Conservation (phyloP, 331 rosid genomes). For the Acacia pycnantha region DNA sequence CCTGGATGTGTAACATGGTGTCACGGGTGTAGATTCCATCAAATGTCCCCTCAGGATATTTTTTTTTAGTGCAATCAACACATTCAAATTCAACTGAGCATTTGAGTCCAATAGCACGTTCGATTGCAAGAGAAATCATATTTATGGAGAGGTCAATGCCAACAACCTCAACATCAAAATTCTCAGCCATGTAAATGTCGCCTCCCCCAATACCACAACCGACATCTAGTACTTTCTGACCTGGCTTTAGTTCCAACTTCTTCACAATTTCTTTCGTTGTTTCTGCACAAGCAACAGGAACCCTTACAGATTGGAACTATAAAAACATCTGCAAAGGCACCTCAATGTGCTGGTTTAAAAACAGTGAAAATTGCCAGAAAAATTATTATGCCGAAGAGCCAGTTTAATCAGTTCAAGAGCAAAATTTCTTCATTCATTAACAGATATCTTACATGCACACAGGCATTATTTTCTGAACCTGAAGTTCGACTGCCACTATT, state of each 20-base stretch:
- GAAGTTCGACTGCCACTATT: neutral
- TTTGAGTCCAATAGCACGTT: slow-evolving; percentile 76
- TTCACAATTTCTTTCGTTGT: slow-evolving; percentile 81
- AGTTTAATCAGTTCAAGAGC: neutral
- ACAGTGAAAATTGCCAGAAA: neutral
- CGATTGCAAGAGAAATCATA: slow-evolving; percentile 90
- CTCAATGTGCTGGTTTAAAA: neutral
- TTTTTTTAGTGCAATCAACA: slow-evolving; percentile 80
- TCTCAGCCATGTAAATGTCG: slow-evolving; percentile 89
- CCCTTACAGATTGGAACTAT: slow-evolving; percentile 25
- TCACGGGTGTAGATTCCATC: slow-evolving; percentile 88
- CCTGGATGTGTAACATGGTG: slow-evolving; percentile 82
- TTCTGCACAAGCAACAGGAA: slow-evolving; percentile 52
- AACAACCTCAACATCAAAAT: slow-evolving; percentile 77
- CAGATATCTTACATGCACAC: neutral
- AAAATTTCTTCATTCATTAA: neutral
- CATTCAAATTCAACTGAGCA: slow-evolving; percentile 84
- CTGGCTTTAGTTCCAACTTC: slow-evolving; percentile 74
- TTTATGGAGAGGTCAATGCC: slow-evolving; percentile 90
- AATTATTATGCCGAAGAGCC: neutral
- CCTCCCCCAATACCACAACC: slow-evolving; percentile 98
- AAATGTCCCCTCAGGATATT: slow-evolving; percentile 62
- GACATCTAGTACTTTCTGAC: slow-evolving; percentile 88
- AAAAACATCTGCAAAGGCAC: neutral
- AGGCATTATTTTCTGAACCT: slow-evolving; percentile 15